Evolutionary conservation across 305 asterid genomes (phyloP), one percentile per base, ranked within the genome.

Genomic region (Euphrasia arctica): DNA sequence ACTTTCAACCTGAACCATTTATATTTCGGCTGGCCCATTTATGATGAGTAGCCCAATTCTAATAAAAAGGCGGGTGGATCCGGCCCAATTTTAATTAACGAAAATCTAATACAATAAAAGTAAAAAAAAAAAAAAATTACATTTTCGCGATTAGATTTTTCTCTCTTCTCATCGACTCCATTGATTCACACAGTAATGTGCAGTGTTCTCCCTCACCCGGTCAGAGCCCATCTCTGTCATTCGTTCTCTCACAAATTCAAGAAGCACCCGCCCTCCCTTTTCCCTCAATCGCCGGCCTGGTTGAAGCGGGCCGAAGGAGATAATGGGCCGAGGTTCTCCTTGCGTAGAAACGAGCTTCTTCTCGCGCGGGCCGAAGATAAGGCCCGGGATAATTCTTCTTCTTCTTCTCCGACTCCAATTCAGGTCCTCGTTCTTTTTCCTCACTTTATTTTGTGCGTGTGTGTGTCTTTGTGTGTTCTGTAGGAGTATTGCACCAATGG

Each of bases 341-440:
- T 74, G 73, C 79, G 71, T 58, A 78, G 84, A 60, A 74, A 81
- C 71, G 89, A 81, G 70, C 74, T 84, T 68, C 76, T 90, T 70
- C 79, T 85, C 64, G 83, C 77, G 31, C 86, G 91, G 75, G 97
- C 96, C 12, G 93, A 90, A 68, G 91, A 88, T 5, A 79, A 82
- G 60, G 89, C 90, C 63, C 79, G 86, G 4, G 77, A 42, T 54
- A 76, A 54, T 57, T 76, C 90, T 56, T 61, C 85, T 55, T 18
- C 22, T 18, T 61, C 79, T 70, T 70, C 86, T 60, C 76, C 84
- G 74, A 71, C 79, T 66, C 77, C 64, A 64, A 75, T 65, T 9
- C 86, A 72, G 45, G 42, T 49, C 82, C 34, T 31, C 22, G n/a
- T n/a, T 4, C 34, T 31, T 31, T 31, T 31, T 31, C 34, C 34